Evolutionary conservation across 805 yeast genomes (phyloP).

Genomic region (Barnettozyma pratensis): DNA sequence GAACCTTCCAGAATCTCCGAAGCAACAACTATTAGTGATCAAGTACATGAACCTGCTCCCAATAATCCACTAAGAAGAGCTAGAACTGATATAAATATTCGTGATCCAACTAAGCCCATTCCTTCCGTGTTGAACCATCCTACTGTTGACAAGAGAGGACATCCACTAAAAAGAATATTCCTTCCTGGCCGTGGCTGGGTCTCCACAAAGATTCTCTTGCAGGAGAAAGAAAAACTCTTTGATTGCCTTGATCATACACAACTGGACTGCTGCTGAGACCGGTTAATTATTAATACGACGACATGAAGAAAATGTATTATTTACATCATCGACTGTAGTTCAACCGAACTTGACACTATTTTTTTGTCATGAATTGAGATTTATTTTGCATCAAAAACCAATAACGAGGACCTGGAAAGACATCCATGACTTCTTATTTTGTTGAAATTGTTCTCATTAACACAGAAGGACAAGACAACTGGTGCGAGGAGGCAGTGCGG

Average conservation of each 20-base stretch:
- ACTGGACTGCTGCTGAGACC: too few species aligned
- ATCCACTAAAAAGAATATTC: conserved; percentile 38
- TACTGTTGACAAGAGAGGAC: conserved; percentile 32
- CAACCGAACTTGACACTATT: not conserved
- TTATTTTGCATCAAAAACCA: too few species aligned
- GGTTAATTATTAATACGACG: too few species aligned
- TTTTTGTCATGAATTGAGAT: too few species aligned
- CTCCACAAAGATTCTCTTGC: conserved; percentile 19
- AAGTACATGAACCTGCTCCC: too few species aligned
- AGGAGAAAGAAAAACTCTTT: conserved; percentile 13
- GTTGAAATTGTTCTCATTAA: conserved; percentile 15
- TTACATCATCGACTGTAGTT: too few species aligned
- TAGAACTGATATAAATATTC: conserved; percentile 19
- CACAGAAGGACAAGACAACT: not conserved
- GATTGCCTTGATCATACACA: not conserved
- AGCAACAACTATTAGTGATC: too few species aligned
- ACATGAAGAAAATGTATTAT: too few species aligned
- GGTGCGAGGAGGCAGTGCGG: conserved; percentile 1
- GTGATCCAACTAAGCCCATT: conserved; percentile 17
- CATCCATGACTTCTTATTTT: not conserved
- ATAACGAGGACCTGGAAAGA: too few species aligned
- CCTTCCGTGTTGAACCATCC: conserved; percentile 22
- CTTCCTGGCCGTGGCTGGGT: conserved; percentile 51
- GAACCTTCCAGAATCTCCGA: too few species aligned
- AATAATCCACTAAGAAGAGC: conserved; percentile 7